Evolutionary conservation across 345 rosid species (phyloP), one percentile per base, ranked within the genome.

Genomic region (Gossypium herbaceum): DNA sequence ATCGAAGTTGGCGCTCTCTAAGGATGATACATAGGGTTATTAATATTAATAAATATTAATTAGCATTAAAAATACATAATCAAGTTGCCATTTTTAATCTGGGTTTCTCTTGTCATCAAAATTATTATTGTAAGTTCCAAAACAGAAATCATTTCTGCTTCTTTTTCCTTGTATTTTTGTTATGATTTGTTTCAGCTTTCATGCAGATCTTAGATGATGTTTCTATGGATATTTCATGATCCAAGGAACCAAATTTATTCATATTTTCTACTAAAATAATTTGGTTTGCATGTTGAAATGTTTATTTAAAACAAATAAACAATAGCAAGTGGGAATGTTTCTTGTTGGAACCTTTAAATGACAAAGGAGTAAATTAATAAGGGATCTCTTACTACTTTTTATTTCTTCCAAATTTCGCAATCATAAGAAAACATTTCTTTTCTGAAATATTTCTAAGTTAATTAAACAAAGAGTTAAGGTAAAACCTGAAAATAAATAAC

Each of bases 1-100:
- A 91, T 88, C 62, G 89, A 88, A 81, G 92, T 91, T 74, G 98
- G 98, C 72, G 97, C 88, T 71, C 91, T 88, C 64, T 87, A 87
- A 88, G 91, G 84, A 89, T 85, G 86, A 58, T 58, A 58, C 15
- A 58, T 58, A 58, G 34, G 62, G 27, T 22, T 13, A 69, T 73
- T 79, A 34, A 34, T 29, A 34, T 34, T 34, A 34, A 4, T 34
- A 4, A 5, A 72, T 73, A 73, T 56, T n/a, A 20, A 73, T 56
- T n/a, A 20, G 24, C 39, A 71, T 27, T 68, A 69, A 69, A 50
- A 70, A 52, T 11, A 16, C 29, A 52, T 20, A 60, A 25, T 61
- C 65, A 59, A 41, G 24, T 3, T 9, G 2, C 20, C 56, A 44
- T 45, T 73, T 24, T 16, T 6, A 61, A 27, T 48, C 11, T 44